A percentile compares a stretch with the other conserved stretches of the same genome.
phyloP scores from a whole-genome alignment of 192 early-diverging fungal species.

The Funneliformis mosseae region DNA sequence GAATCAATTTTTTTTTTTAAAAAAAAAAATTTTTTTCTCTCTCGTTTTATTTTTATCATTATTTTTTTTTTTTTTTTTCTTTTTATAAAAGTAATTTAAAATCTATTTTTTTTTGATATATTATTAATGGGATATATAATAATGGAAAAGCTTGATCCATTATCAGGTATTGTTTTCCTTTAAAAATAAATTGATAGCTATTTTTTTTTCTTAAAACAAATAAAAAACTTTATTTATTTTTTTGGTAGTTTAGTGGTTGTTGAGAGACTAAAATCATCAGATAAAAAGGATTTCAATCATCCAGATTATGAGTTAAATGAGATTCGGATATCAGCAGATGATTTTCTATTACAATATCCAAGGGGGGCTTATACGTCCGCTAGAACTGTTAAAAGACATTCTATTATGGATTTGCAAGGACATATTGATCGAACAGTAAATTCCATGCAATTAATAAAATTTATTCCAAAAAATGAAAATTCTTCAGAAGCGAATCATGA shows the following conservation, averaged over 20 bases:
- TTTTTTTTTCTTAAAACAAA: neutral
- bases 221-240: neutral
- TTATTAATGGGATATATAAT: too few relatives aligned
- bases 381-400: conserved; percentile 54
- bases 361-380: conserved; percentile 63
- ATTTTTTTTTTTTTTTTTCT: too few relatives aligned
- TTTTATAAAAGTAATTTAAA: too few relatives aligned
- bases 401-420: conserved; percentile 57
- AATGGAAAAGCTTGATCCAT: neutral
- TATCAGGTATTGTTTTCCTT: neutral
- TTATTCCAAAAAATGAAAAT: conserved; percentile 20
- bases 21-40: too few relatives aligned
- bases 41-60: too few relatives aligned
- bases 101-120: too few relatives aligned
- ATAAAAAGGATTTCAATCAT: neutral
- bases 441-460: conserved; percentile 55
- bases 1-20: too few relatives aligned
- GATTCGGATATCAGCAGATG: neutral
- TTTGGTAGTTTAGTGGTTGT: conserved; percentile 15
- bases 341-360: conserved; percentile 10
- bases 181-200: neutral
- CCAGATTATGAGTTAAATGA: neutral
- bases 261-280: neutral
- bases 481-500: neutral
- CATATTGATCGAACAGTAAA: conserved; percentile 54